Evolutionary conservation across 179 eudicot species (phyloP).

Genomic region (Gypsophila paniculata): DNA sequence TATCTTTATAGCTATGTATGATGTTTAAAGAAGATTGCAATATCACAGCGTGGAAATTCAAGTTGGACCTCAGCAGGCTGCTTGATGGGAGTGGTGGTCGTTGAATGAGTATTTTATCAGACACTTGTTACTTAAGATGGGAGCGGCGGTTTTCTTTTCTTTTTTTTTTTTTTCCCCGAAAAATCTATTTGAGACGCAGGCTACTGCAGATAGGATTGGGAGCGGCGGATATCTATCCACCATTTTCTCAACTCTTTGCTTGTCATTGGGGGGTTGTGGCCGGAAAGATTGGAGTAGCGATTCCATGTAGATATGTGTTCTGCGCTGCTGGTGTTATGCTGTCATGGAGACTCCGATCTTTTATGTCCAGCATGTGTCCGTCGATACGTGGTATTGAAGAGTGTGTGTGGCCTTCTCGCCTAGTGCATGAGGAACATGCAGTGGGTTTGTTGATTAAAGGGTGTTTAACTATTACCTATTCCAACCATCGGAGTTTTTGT

Average conservation of each 20-base stretch:
- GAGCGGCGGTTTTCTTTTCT: background rate
- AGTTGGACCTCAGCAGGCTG: background rate
- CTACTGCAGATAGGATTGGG: too few species aligned
- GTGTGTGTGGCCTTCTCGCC: background rate
- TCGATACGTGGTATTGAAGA: slow-evolving; percentile 1
- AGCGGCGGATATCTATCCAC: too few species aligned
- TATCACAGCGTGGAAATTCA: too few species aligned
- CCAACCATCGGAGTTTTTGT: background rate
- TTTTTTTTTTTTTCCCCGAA: too few species aligned
- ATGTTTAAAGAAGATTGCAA: background rate
- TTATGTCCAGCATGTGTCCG: background rate
- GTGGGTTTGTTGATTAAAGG: background rate
- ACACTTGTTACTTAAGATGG: too few species aligned
- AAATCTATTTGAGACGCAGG: too few species aligned
- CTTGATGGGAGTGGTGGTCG: background rate
- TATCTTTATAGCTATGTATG: background rate
- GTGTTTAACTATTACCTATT: too few species aligned
- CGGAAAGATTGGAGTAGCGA: background rate
- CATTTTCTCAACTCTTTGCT: too few species aligned
- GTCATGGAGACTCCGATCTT: background rate
- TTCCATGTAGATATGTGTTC: background rate
- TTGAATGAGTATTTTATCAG: too few species aligned
- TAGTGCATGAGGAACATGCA: background rate
- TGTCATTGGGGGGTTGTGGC: background rate
- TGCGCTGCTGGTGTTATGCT: background rate